Evolutionary conservation across 345 rosid genomes (phyloP).

Genomic region (Bruguiera gymnorhiza): DNA sequence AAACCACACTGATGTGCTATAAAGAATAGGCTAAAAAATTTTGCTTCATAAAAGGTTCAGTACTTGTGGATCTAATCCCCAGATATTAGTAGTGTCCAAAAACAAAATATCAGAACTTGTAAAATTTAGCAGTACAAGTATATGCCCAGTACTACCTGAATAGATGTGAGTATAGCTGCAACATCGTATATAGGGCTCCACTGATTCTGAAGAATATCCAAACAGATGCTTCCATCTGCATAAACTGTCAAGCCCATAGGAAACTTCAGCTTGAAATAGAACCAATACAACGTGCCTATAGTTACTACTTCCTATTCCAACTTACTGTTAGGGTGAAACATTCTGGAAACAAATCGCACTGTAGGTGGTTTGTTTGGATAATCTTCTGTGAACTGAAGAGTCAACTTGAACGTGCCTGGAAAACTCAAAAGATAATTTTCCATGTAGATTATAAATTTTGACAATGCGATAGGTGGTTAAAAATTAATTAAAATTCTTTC

Average conservation of each 20-base stretch:
- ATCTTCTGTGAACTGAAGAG: slow-evolving; percentile 54
- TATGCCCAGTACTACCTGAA: slow-evolving; percentile 49
- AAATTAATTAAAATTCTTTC: no score
- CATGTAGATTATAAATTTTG: no score
- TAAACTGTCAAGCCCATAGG: slow-evolving; percentile 47
- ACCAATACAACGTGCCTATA: not conserved
- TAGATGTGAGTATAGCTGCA: slow-evolving; percentile 93
- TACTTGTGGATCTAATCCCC: no score
- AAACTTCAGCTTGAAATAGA: not conserved
- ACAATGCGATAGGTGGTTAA: no score
- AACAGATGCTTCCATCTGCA: slow-evolving; percentile 96
- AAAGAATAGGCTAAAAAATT: no score
- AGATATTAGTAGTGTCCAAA: no score
- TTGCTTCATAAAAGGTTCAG: no score
- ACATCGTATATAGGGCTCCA: slow-evolving; percentile 99
- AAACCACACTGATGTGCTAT: no score
- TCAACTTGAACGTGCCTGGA: slow-evolving; percentile 57
- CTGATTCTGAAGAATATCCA: slow-evolving; percentile 90
- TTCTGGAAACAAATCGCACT: slow-evolving; percentile 56
- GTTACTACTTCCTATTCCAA: slow-evolving; percentile 4
- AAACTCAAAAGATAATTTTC: slow-evolving; percentile 7
- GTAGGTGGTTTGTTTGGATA: slow-evolving; percentile 60
- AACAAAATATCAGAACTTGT: not conserved
- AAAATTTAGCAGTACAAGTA: not conserved
- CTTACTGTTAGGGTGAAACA: slow-evolving; percentile 64